Evolutionary conservation across 2,329 filamentous ascomycete genomes (phyloP), one percentile per base, ranked within the genome.

Genomic region (Penicillium sp.): DNA sequence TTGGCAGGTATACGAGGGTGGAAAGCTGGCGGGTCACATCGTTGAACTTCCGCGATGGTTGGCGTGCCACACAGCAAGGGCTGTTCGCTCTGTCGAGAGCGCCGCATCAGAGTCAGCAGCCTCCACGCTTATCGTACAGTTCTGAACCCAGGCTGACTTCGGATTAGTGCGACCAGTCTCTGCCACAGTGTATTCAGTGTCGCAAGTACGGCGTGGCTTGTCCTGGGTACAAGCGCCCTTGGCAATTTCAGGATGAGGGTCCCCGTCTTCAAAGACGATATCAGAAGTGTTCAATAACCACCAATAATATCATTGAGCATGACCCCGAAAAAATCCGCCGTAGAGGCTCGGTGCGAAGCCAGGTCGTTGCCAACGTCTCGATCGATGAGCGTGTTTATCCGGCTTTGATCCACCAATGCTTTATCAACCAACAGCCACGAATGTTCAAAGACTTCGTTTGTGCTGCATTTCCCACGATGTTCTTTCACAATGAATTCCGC

Each of bases 81-180:
- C 49, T 57, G 55, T 48, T 53, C 52, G 55, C 55, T 57, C 38
- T 57, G 55, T 43, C 48, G 25, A 14, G 55, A 57, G 55, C 55
- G 55, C 39, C 55, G 48, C 48, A 57, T 57, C 34, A 45, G 55
- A 28, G 55, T 57, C 48, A 47, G 55, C 42, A 20, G 11, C 39
- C 14, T 43, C 31, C 48, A 10, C 22, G 10, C 34, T 38, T 20
- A 31, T 25, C 22, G 2, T 37, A 28, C 31, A 22, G 31, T 39
- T 14, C 25, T 28, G 53, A 55, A 6, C 17, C 20, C 45, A 28
- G 12, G 10, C 54, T 55, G 34, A 55, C 43, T 49, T 49, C 7
- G 34, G 43, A 38, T 38, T 43, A 57, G 55, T 57, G 55, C 47
- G 55, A 57, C 38, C 47, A 52, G 48, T 57, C 55, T 28, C 31